These are phyloP conservation scores for Penicillium chermesinum DNA, from an alignment of 495 filamentous ascomycete species.

Conservation along the genomic window DNA sequence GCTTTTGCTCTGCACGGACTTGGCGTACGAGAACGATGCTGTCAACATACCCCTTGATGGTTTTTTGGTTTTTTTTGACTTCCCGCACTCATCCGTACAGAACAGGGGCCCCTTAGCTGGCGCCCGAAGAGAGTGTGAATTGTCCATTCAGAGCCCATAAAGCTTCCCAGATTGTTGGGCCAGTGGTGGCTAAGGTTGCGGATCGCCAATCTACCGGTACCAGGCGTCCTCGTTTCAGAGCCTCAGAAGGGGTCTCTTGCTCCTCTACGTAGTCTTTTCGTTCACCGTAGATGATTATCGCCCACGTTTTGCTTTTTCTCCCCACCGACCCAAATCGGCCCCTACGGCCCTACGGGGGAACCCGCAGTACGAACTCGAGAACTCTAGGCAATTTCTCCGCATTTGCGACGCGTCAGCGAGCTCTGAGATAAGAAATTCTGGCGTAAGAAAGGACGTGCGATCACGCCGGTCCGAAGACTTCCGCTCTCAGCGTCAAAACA, in stretches of 20 bases:
- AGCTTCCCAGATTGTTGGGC: not conserved
- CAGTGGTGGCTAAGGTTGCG: not conserved
- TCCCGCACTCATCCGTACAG: not conserved
- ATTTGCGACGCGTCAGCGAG: not conserved
- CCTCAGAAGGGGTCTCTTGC: too few species aligned
- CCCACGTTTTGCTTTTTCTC: too few species aligned
- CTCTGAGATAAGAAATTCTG: not conserved
- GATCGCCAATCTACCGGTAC: not conserved
- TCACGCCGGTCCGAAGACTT: not conserved
- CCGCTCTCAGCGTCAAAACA: not conserved
- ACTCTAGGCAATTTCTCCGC: not conserved
- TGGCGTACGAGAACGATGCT: not conserved
- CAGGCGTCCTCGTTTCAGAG: not conserved
- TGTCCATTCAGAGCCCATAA: not conserved
- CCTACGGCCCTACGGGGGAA: not conserved
- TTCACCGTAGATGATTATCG: too few species aligned
- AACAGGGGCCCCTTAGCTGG: not conserved
- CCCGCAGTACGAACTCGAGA: not conserved
- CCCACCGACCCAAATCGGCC: too few species aligned
- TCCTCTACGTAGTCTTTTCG: too few species aligned
- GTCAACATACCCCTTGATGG: not conserved
- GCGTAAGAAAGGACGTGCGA: not conserved
- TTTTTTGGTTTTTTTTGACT: not conserved
- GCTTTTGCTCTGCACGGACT: not conserved
- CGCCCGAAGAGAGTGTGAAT: too few species aligned